phyloP scores from a whole-genome alignment of 371 early-diverging fungal genomes.

The Fennellomyces sp. region DNA sequence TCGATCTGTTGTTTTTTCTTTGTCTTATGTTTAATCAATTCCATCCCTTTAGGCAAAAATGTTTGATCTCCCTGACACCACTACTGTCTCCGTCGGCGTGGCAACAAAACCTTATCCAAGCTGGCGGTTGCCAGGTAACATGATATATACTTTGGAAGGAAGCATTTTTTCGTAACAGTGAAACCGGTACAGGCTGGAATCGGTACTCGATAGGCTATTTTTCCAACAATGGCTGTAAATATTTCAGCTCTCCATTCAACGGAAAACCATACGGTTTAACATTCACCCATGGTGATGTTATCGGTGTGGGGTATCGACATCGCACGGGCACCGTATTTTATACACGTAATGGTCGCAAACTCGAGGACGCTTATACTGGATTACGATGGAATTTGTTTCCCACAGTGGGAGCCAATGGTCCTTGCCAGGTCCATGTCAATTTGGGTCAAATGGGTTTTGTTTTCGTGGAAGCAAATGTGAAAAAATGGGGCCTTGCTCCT shows the following conservation, averaged over 20 bases:
- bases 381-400: conserved; percentile 65
- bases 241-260: conserved; percentile 69
- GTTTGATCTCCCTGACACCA: conserved; percentile 61
- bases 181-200: conserved; percentile 61
- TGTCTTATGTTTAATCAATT: background rate
- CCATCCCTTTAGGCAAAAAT: conserved; percentile 58
- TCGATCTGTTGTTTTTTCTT: background rate
- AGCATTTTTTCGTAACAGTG: background rate
- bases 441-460: conserved; percentile 64
- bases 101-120: conserved; percentile 72
- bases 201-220: conserved; percentile 75
- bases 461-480: conserved; percentile 84
- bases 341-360: conserved; percentile 76
- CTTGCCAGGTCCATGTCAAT: conserved; percentile 66
- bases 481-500: conserved; percentile 82
- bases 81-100: conserved; percentile 68
- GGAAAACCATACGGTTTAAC: conserved; percentile 62
- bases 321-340: conserved; percentile 77
- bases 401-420: conserved; percentile 66
- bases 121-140: conserved; percentile 67
- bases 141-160: too few relatives aligned
- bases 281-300: conserved; percentile 73
- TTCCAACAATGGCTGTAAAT: conserved; percentile 63
- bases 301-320: conserved; percentile 80
- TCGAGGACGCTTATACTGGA: conserved; percentile 61